These are phyloP conservation scores for Nemania bipapillata DNA, from an alignment of 2,329 filamentous ascomycete genomes.

Conservation along the genomic window DNA sequence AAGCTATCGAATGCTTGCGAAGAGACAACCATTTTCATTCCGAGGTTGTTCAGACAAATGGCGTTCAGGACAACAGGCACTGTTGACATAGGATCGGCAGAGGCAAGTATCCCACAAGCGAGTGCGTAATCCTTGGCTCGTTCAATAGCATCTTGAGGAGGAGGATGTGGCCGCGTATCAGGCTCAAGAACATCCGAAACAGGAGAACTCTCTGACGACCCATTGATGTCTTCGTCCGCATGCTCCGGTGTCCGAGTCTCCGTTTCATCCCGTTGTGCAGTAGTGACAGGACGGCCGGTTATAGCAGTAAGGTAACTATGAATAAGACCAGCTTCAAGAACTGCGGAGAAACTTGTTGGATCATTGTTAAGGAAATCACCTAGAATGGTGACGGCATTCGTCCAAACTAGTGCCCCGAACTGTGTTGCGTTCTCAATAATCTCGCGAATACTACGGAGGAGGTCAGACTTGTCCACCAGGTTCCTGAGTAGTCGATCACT, in stretches of 20 bases:
- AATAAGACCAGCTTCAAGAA: conserved; percentile 92
- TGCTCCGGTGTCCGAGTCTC: conserved; percentile 49
- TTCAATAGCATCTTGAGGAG: conserved; percentile 62
- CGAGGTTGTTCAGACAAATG: conserved; percentile 88
- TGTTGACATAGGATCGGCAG: conserved; percentile 85
- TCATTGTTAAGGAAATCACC: conserved; percentile 99
- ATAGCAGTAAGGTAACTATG: conserved; percentile 86
- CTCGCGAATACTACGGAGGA: conserved; percentile 80
- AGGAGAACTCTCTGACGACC: conserved; percentile 56
- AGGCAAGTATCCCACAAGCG: conserved; percentile 82
- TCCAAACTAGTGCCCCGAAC: conserved; percentile 96
- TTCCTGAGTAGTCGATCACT: conserved; percentile 92
- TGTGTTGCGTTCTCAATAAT: conserved; percentile 82
- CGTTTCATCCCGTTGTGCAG: conserved; percentile 51
- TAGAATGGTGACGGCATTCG: conserved; percentile 88
- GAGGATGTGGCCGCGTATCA: conserved; percentile 63
- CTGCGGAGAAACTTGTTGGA: conserved; percentile 94
- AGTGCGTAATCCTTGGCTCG: conserved; percentile 58
- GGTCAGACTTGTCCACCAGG: conserved; percentile 88
- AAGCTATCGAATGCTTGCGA: conserved; percentile 86
- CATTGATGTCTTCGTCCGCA: conserved; percentile 51
- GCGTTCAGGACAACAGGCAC: conserved; percentile 90
- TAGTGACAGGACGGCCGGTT: conserved; percentile 64
- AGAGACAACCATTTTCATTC: conserved; percentile 85
- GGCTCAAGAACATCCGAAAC: conserved; percentile 54